Evolutionary conservation across 148 eudicot species (phyloP), one percentile per base, ranked within the genome.

Genomic region (Vaccinium macrocarpon): DNA sequence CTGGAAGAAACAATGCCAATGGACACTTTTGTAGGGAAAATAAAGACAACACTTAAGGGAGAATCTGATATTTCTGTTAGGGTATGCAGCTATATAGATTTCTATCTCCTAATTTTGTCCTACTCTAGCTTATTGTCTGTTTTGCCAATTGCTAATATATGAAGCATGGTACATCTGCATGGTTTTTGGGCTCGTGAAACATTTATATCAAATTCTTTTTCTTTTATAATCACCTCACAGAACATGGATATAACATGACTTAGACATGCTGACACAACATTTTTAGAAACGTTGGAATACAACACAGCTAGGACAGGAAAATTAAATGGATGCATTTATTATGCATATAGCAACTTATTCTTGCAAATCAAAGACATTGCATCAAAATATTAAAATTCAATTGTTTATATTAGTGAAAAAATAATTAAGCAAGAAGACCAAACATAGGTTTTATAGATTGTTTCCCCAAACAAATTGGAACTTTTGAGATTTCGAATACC

Each of bases 1-100:
- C 93, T 96, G 56, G 92, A 86, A 81, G 89, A 56, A 83, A 85
- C 85, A 73, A 62, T 80, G 62, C 83, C 88, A 46, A 82, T 59
- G 46, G 61, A 82, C 64, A 25, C 89, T 88, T 76, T 76, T 81
- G 81, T 80, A 8, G 79, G 89, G 62, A 74, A 81, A 66, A 61
- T 83, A 21, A 90, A 85, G 82, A 74, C 87, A 83, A 68, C 82
- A 81, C 68, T 86, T 86, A 71, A 88, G 32, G 89, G 84, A 59
- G 79, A 85, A 74, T 59, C 80, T 75, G 87, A 80, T 59, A 85
- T 80, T 73, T 57, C 87, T 81, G 81, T 55, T 50, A 81, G 81
- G 64, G 87, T 85, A 81, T 85, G 81, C 64, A 18, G 15, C 81
- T 48, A 46, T 42, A 25, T 48, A 15, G 46, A 80, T 42, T 53